These are phyloP conservation scores for Heterobasidion parviporum DNA, from an alignment of 1,284 basidiomycete species.

Conservation along the genomic window DNA sequence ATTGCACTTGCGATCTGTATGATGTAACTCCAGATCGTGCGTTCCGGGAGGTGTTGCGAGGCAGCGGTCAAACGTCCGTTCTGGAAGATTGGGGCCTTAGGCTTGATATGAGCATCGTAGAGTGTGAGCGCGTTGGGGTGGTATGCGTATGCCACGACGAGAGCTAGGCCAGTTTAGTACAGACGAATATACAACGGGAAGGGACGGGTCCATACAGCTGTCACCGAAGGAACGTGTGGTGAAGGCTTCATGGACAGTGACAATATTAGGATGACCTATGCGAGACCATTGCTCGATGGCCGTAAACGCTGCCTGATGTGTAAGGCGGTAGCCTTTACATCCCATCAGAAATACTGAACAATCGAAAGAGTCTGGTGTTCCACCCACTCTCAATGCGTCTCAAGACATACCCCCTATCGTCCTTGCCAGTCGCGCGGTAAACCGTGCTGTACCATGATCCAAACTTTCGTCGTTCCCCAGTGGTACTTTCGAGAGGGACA, in stretches of 20 bases:
- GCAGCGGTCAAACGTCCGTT: constrained; percentile 35
- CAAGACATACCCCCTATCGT: constrained; percentile 76
- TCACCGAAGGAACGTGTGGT: constrained; percentile 93
- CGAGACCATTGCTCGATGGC: constrained; percentile 85
- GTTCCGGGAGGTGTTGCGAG: constrained; percentile 54
- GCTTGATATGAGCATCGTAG: constrained; percentile 59
- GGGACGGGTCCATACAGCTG: constrained; percentile 55
- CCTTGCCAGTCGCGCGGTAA: constrained; percentile 78
- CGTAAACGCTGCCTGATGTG: constrained; percentile 75
- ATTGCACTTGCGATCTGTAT: constrained; percentile 87
- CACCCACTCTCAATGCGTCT: constrained; percentile 80
- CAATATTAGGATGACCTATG: constrained; percentile 83
- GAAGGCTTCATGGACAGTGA: constrained; percentile 87
- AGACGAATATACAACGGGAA: constrained; percentile 1
- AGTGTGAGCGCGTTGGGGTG: constrained; percentile 83
- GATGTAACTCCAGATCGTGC: constrained; percentile 91
- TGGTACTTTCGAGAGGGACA: constrained; percentile 62
- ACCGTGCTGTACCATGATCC: constrained; percentile 74
- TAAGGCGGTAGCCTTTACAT: constrained; percentile 70
- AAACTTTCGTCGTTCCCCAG: constrained; percentile 56
- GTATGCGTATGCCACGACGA: constrained; percentile 91
- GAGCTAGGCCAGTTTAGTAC: constrained; percentile 40
- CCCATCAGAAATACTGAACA: background rate
- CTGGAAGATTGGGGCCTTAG: constrained; percentile 34
- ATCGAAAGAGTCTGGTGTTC: background rate